Evolutionary conservation across 1,284 basidiomycete species (phyloP), one percentile per base, ranked within the genome.

Genomic region (Xanthoconium separans): DNA sequence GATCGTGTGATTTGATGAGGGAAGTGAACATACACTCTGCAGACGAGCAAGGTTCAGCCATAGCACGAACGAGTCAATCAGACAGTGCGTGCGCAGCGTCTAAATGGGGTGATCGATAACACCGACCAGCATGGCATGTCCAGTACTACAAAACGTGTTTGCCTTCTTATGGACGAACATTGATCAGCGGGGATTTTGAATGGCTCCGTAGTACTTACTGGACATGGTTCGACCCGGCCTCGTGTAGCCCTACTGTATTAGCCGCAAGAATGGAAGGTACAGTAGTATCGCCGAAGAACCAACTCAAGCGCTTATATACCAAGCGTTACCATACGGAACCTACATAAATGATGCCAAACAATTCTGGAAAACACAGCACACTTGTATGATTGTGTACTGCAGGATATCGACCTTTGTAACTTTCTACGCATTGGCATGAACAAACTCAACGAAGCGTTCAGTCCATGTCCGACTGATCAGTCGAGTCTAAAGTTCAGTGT

Each of bases 371-470:
- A 31, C 5, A 39, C 12, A 29, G 2, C 27, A 18, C 16, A 48
- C n/a, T 34, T 51, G 30, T 47, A 53, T 22, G 22, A 22, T 27
- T 30, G 13, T 44, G 27, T 61, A 62, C 30, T 4, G n/a, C 46
- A 47, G 27, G 40, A 51, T 33, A 53, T 16, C 36, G 1, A 15
- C 33, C 37, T 20, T n/a, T 41, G 16, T 16, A 36, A 36, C 30
- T 36, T 24, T 9, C 50, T 64, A 63, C 52, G 15, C 31, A 44
- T 59, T 55, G 27, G 15, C 40, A 20, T 53, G 61, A 29, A 43
- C 27, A 41, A 66, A 54, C 54, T 70, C 68, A 16, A 70, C 54
- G 29, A 55, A 70, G 49, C 64, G 64, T 29, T 70, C 68, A 18
- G 50, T 52, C 68, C 64, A 66, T 27, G 68, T 64, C 31, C 36